Conservation (phyloP, 306 rosid species). For the Castanea sativa region DNA sequence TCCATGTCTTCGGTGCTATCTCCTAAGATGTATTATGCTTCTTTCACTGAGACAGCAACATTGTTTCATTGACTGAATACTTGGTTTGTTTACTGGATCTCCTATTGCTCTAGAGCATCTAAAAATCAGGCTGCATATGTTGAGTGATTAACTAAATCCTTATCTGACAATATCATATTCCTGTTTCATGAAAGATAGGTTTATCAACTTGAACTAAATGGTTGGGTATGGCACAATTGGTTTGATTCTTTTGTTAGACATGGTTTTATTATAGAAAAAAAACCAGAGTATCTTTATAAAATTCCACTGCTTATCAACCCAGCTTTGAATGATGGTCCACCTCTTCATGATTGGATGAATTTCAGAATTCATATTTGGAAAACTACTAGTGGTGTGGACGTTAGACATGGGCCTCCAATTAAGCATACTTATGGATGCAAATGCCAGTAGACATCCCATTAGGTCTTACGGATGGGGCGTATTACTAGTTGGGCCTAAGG, state of each 20-base stretch:
- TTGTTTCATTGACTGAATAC: conserved; percentile 4
- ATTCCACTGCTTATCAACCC: background rate
- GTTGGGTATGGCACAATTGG: background rate
- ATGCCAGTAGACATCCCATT: no score
- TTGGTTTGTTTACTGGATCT: conserved; percentile 1
- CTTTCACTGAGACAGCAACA: conserved; percentile 7
- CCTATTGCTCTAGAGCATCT: background rate
- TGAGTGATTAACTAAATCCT: background rate
- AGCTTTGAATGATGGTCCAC: background rate
- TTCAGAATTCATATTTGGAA: background rate
- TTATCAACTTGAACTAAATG: background rate
- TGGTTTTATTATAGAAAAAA: background rate
- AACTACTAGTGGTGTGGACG: background rate
- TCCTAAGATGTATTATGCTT: conserved; percentile 17
- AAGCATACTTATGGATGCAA: no score
- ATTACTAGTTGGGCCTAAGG: no score
- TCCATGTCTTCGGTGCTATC: conserved; percentile 12
- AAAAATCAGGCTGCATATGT: background rate
- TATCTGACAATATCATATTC: background rate
- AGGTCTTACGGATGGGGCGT: no score
- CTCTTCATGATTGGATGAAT: background rate
- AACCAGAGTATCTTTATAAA: background rate
- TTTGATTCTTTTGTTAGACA: background rate
- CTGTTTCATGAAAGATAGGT: background rate
- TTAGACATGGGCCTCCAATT: no score